Conservation (phyloP, 2,329 filamentous ascomycete species). For the Botrytis tulipae region DNA sequence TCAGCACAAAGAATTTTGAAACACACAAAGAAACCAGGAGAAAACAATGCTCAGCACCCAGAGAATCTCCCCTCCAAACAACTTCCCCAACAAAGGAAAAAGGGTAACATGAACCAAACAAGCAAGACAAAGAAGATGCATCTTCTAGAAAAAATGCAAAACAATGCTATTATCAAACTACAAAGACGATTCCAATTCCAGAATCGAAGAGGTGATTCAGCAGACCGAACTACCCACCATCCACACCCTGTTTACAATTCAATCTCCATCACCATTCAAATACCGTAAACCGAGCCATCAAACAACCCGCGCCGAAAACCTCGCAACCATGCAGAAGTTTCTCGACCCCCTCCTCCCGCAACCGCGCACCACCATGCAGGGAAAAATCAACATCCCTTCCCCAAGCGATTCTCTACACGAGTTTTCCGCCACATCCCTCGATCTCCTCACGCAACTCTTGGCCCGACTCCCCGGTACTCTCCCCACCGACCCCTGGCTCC, state of each 20-base stretch:
- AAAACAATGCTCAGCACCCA: not conserved
- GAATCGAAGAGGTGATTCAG: not conserved
- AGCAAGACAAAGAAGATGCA: not conserved
- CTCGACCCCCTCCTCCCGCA: not conserved
- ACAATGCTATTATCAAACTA: slow-evolving; percentile 1
- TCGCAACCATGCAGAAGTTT: not conserved
- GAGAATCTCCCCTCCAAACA: not conserved
- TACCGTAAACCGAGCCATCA: no score
- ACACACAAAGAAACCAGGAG: not conserved
- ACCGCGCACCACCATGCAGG: not conserved
- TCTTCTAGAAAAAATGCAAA: not conserved
- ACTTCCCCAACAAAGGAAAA: not conserved
- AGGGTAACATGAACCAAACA: not conserved
- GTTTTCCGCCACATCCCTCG: not conserved
- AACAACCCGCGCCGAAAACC: not conserved
- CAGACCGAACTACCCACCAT: not conserved
- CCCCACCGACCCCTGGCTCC: slow-evolving; percentile 22
- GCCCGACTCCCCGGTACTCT: not conserved
- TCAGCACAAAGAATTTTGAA: not conserved
- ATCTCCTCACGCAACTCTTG: slow-evolving; percentile 24
- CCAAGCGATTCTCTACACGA: slow-evolving; percentile 12
- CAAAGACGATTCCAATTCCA: not conserved
- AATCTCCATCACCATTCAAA: not conserved
- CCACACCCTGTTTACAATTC: not conserved
- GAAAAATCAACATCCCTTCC: not conserved